A percentile compares a stretch with the other conserved stretches of the same genome.
Conservation (phyloP, 176 grass and related monocot species). For the Triticum urartu region DNA sequence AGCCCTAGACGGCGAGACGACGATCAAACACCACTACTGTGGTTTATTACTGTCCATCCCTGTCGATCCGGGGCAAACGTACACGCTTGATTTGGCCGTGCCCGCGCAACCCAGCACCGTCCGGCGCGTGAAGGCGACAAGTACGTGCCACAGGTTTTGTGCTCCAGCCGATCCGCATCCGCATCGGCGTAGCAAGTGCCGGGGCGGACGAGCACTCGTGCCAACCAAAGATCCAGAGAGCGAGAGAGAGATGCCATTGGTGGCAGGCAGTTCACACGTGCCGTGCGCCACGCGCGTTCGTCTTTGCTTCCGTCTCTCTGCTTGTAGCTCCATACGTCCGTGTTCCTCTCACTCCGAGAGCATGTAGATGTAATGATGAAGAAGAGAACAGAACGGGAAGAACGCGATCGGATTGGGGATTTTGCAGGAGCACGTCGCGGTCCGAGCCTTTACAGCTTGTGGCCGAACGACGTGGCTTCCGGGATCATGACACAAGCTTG, state of each 20-base stretch:
- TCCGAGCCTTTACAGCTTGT: neutral
- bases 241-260: slow-evolving; percentile 30
- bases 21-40: neutral
- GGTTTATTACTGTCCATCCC: neutral
- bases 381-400: neutral
- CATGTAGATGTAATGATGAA: neutral
- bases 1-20: neutral
- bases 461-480: neutral
- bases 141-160: neutral
- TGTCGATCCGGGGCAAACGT: slow-evolving; percentile 2
- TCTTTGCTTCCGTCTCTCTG: neutral
- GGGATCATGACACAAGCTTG: neutral
- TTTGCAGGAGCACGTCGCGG: neutral
- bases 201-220: neutral
- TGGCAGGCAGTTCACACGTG: slow-evolving; percentile 28
- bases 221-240: neutral
- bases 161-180: neutral
- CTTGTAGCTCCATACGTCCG: neutral
- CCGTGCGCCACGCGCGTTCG: neutral
- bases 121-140: neutral
- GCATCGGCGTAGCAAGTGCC: neutral
- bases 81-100: slow-evolving; percentile 8
- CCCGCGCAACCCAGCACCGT: neutral
- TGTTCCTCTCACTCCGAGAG: neutral
- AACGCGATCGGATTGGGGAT: neutral